A percentile compares a stretch with the other conserved stretches of the same genome.
phyloP scores from a whole-genome alignment of 2,329 filamentous ascomycete species.

The Capronia coronata region DNA sequence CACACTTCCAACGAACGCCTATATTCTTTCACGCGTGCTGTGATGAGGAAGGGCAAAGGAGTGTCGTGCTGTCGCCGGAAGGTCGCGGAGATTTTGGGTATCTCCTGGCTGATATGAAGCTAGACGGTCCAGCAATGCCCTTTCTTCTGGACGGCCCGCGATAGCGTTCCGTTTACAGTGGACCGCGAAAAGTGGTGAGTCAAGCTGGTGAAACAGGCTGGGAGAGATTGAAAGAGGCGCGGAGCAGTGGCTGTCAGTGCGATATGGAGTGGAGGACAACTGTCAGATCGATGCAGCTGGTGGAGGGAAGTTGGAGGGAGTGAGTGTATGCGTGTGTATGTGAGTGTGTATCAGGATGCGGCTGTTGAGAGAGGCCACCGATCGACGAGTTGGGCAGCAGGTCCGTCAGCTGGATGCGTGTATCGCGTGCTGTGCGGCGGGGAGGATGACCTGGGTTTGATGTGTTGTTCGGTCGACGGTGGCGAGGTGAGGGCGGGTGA shows the following conservation, averaged over 20 bases:
- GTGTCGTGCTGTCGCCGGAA: background rate
- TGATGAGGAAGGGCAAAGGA: background rate
- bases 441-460: slow-evolving; percentile 10
- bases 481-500: slow-evolving; percentile 4
- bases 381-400: background rate
- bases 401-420: background rate
- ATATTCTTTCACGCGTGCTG: background rate
- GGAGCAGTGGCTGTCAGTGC: background rate
- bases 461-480: background rate
- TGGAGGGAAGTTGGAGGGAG: background rate
- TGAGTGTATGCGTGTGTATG: no score
- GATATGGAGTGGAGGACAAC: slow-evolving; percentile 10
- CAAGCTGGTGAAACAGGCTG: background rate
- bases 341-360: background rate
- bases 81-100: background rate
- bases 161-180: background rate
- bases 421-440: background rate
- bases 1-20: background rate
- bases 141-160: background rate
- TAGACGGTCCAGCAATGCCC: background rate
- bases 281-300: slow-evolving; percentile 1
- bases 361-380: background rate
- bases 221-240: background rate
- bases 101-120: background rate
- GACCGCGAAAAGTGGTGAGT: background rate